A percentile compares a stretch with the other conserved stretches of the same genome.
Conservation (phyloP, 2,329 filamentous ascomycete genomes). For the Daldinia eschscholtzii region DNA sequence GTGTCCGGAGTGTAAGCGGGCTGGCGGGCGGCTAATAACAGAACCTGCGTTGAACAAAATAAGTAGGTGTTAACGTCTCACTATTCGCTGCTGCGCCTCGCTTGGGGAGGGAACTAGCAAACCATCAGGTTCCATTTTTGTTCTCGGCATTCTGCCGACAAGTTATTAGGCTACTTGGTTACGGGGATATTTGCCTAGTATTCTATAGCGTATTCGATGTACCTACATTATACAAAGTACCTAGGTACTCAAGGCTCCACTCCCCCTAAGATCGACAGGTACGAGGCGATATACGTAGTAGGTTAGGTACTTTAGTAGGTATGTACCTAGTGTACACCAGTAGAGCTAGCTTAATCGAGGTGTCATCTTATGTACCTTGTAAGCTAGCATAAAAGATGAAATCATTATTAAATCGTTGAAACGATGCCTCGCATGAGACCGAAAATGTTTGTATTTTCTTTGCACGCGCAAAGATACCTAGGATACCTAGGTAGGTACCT, state of each 20-base stretch:
- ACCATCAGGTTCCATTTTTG: constrained; percentile 14
- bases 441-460: neutral
- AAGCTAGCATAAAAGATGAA: neutral
- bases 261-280: constrained; percentile 34
- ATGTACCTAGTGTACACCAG: neutral
- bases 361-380: neutral
- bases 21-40: neutral
- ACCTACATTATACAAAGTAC: too few species aligned
- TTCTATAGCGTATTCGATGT: too few species aligned
- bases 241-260: too few species aligned
- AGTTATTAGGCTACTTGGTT: neutral
- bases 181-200: neutral
- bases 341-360: neutral
- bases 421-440: neutral
- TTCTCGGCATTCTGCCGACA: constrained; percentile 25
- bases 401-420: too few species aligned
- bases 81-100: constrained; percentile 38
- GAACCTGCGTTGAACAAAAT: constrained; percentile 11
- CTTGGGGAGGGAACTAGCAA: constrained; percentile 20
- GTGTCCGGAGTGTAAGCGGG: neutral
- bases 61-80: constrained; percentile 30
- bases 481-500: neutral
- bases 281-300: constrained; percentile 5
- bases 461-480: neutral
- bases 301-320: neutral